These are phyloP conservation scores for Dipteronia dyeriana DNA, from an alignment of 345 rosid species.

Conservation along the genomic window DNA sequence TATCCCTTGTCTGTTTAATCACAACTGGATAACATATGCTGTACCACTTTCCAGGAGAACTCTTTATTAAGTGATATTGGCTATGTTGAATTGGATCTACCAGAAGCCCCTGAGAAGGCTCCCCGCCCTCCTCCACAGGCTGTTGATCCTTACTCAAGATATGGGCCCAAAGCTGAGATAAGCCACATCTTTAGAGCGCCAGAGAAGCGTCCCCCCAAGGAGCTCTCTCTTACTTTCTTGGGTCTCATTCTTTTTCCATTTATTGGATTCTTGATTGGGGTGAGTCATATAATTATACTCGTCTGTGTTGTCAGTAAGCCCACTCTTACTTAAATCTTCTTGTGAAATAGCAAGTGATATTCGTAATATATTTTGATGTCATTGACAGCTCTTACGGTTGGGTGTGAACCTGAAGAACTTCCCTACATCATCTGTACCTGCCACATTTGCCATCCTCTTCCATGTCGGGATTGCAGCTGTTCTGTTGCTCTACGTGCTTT, in stretches of 20 bases:
- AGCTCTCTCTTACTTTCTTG: conserved; percentile 83
- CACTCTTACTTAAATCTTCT: neutral
- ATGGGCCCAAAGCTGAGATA: conserved; percentile 90
- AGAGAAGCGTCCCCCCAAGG: conserved; percentile 82
- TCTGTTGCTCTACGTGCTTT: conserved; percentile 75
- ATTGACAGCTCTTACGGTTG: conserved; percentile 56
- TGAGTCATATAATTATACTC: conserved; percentile 37
- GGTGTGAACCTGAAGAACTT: conserved; percentile 92
- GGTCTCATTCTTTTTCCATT: conserved; percentile 75
- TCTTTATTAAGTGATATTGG: conserved; percentile 73
- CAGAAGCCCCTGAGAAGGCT: conserved; percentile 92
- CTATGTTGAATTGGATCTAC: conserved; percentile 77
- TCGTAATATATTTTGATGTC: conserved; percentile 9
- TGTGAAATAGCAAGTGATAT: neutral
- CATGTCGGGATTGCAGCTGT: conserved; percentile 87
- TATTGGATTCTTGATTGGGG: conserved; percentile 84
- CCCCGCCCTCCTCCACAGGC: conserved; percentile 67
- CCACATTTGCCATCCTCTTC: conserved; percentile 71
- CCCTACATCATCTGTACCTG: conserved; percentile 67
- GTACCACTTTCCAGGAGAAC: conserved; percentile 64
- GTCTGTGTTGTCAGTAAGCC: neutral
- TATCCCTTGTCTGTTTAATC: neutral
- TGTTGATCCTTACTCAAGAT: conserved; percentile 64
- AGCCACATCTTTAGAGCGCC: conserved; percentile 81
- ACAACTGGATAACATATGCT: conserved; percentile 11